Percentiles rank a stretch among this genome's conserved stretches.
phyloP scores from a whole-genome alignment of 306 rosid genomes.

The Clitoria ternatea region DNA sequence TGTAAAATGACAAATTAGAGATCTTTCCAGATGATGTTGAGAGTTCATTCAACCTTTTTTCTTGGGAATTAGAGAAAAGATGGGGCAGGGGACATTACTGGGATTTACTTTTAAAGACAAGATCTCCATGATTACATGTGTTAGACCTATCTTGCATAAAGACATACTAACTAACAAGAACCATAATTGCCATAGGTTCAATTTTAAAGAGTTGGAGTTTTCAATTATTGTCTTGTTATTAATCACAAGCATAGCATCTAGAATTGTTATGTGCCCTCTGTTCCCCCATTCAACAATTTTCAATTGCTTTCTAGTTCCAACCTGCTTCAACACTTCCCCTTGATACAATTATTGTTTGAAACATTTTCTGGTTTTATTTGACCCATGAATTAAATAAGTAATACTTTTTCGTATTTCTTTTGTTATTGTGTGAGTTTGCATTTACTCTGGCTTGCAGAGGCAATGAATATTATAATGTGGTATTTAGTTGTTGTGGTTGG shows the following conservation, averaged over 20 bases:
- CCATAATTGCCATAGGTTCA: background rate
- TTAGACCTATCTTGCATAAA: background rate
- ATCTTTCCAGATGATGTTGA: conserved; percentile 21
- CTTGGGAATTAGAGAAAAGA: conserved; percentile 5
- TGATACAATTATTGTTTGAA: too few species aligned
- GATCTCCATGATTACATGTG: conserved; percentile 12
- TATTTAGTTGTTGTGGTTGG: conserved; percentile 20
- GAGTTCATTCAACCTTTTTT: conserved; percentile 2
- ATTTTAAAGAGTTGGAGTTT: background rate
- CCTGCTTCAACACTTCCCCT: background rate
- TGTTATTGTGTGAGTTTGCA: background rate
- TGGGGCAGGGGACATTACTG: background rate
- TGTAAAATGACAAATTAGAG: conserved; percentile 26
- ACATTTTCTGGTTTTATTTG: too few species aligned
- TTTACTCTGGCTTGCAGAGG: background rate
- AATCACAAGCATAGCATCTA: background rate
- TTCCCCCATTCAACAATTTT: conserved; percentile 3
- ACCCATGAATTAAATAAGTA: too few species aligned
- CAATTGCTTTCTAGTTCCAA: background rate
- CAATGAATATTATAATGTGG: background rate
- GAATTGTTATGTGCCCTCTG: background rate
- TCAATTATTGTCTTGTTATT: conserved; percentile 10
- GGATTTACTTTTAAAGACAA: conserved; percentile 24
- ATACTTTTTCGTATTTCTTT: too few species aligned
- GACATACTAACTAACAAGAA: conserved; percentile 2